phyloP scores from a whole-genome alignment of 192 early-diverging fungal species.

The Coemansia sp. region DNA sequence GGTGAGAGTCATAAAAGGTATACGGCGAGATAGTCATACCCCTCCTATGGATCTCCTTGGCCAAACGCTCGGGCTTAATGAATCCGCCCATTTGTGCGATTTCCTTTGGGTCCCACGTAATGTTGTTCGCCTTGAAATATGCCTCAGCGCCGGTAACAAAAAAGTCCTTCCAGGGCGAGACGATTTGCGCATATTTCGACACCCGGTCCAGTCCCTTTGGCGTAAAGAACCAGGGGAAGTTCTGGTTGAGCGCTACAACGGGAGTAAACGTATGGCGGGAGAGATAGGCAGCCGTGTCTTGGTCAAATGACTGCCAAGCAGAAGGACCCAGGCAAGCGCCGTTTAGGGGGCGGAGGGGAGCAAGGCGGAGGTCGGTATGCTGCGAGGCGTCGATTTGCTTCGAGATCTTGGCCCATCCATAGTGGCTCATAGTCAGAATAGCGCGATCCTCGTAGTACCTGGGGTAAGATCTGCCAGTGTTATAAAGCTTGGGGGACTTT shows the following conservation, averaged over 20 bases:
- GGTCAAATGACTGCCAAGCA: slow-evolving; percentile 49
- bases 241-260: slow-evolving; percentile 30
- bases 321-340: slow-evolving; percentile 19
- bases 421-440: slow-evolving; percentile 35
- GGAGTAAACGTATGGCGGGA: slow-evolving; percentile 19
- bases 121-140: slow-evolving; percentile 13
- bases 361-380: slow-evolving; percentile 20
- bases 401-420: slow-evolving; percentile 36
- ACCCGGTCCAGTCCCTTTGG: slow-evolving; percentile 37
- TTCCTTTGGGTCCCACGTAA: slow-evolving; percentile 36
- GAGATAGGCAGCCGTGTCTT: slow-evolving; percentile 47
- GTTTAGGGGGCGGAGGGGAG: not conserved
- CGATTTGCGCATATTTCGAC: slow-evolving; percentile 24
- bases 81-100: slow-evolving; percentile 44
- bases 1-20: slow-evolving; percentile 53
- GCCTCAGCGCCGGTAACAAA: slow-evolving; percentile 41
- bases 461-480: slow-evolving; percentile 21
- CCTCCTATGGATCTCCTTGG: slow-evolving; percentile 22
- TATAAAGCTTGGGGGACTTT: slow-evolving; percentile 50
- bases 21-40: slow-evolving; percentile 43
- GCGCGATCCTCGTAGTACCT: slow-evolving; percentile 53
- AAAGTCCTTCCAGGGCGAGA: slow-evolving; percentile 53
- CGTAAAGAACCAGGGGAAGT: slow-evolving; percentile 40
- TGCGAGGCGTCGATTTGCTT: slow-evolving; percentile 13
- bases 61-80: slow-evolving; percentile 19